phyloP scores from a whole-genome alignment of 768 basidiomycete species.

The Lentinula guzmanii region DNA sequence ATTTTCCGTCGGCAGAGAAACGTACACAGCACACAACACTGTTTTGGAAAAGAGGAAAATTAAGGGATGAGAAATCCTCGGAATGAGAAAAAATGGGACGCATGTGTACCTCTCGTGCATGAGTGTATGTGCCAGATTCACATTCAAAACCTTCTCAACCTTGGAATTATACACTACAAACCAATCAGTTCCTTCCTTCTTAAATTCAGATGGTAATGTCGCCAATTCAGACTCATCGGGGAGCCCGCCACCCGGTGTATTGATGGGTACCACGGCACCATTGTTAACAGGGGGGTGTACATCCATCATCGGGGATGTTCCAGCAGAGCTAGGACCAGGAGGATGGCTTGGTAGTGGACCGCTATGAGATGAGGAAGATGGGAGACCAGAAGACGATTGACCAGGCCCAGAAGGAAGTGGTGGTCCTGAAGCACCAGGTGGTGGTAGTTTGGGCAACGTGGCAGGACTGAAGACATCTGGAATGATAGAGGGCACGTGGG shows the following conservation, averaged over 20 bases:
- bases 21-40: slow-evolving; percentile 81
- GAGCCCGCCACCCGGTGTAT: slow-evolving; percentile 25
- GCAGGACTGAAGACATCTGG: slow-evolving; percentile 20
- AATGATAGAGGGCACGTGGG: not conserved
- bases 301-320: slow-evolving; percentile 17
- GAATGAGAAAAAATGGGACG: not conserved
- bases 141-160: slow-evolving; percentile 73
- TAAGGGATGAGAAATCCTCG: not conserved
- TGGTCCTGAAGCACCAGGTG: slow-evolving; percentile 20
- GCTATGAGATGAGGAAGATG: slow-evolving; percentile 22
- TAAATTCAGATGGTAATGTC: slow-evolving; percentile 45
- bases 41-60: not conserved
- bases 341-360: slow-evolving; percentile 10
- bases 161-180: slow-evolving; percentile 84
- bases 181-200: slow-evolving; percentile 82
- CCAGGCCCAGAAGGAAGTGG: slow-evolving; percentile 18
- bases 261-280: slow-evolving; percentile 4
- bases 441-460: slow-evolving; percentile 31
- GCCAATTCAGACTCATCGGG: slow-evolving; percentile 44
- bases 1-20: slow-evolving; percentile 91
- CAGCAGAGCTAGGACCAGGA: slow-evolving; percentile 21
- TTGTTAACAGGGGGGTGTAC: slow-evolving; percentile 11
- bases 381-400: slow-evolving; percentile 23
- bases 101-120: slow-evolving; percentile 76
- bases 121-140: slow-evolving; percentile 78